Evolutionary conservation across 1,139 yeast genomes (phyloP).

Genomic region (Yamadazyma pseudoaaseri): DNA sequence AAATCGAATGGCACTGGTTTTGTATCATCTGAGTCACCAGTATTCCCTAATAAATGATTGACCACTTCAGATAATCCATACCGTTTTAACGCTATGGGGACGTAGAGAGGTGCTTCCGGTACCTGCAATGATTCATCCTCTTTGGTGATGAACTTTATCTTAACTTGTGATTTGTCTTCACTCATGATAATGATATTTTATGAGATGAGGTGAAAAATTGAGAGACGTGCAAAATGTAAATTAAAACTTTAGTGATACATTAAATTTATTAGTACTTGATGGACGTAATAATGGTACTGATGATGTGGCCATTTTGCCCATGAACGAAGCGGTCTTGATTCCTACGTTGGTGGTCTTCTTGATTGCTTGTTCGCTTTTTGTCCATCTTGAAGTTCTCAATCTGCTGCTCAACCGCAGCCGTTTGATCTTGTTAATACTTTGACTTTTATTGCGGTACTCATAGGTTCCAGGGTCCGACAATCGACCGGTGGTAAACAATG

Average conservation of each 20-base stretch:
- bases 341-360: slow-evolving; percentile 25
- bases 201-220: slow-evolving; percentile 8
- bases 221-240: too few relatives aligned
- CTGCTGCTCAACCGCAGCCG: slow-evolving; percentile 23
- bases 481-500: slow-evolving; percentile 27
- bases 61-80: slow-evolving; percentile 94
- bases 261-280: too few relatives aligned
- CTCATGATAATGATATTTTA: slow-evolving; percentile 19
- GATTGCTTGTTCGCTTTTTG: slow-evolving; percentile 14
- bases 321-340: slow-evolving; percentile 21
- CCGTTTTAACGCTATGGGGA: slow-evolving; percentile 82
- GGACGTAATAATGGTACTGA: slow-evolving; percentile 22
- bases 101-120: slow-evolving; percentile 81
- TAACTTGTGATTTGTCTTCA: slow-evolving; percentile 48
- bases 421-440: slow-evolving; percentile 24
- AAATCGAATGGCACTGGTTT: slow-evolving; percentile 89
- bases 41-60: slow-evolving; percentile 68
- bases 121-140: slow-evolving; percentile 70
- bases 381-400: slow-evolving; percentile 17
- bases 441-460: slow-evolving; percentile 18
- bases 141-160: slow-evolving; percentile 80
- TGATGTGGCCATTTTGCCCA: slow-evolving; percentile 22
- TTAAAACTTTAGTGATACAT: slow-evolving; percentile 17
- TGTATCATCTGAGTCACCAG: slow-evolving; percentile 34
- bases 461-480: slow-evolving; percentile 32